Percentiles rank a stretch among this genome's conserved stretches.
Conservation (phyloP, 805 yeast species). For the Candida quercuum region DNA sequence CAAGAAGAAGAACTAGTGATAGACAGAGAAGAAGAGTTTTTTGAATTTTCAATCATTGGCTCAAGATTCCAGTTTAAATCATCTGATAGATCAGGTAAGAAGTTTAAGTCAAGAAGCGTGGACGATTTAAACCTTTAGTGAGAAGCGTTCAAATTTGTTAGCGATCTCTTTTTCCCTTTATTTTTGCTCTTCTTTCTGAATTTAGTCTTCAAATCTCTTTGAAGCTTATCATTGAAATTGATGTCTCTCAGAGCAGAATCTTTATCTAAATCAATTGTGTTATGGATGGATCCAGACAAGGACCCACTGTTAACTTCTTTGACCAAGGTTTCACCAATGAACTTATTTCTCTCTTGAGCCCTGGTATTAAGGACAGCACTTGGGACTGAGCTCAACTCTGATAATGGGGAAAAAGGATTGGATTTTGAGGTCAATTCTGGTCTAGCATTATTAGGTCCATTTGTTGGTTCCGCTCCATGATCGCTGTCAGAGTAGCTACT, state of each 20-base stretch:
- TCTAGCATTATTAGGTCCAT: too few relatives aligned
- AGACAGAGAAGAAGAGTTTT: conserved; percentile 29
- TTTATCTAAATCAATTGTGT: neutral
- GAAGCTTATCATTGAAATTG: neutral
- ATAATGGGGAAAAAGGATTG: too few relatives aligned
- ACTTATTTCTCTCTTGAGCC: too few relatives aligned
- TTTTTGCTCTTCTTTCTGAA: neutral
- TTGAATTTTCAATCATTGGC: conserved; percentile 69
- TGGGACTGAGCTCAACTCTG: too few relatives aligned
- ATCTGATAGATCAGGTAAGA: conserved; percentile 75
- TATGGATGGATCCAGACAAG: too few relatives aligned
- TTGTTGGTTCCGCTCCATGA: too few relatives aligned
- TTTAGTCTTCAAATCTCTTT: conserved; percentile 1
- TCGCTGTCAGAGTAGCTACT: too few relatives aligned
- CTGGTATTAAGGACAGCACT: too few relatives aligned
- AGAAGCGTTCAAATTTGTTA: too few relatives aligned
- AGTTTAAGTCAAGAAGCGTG: conserved; percentile 77
- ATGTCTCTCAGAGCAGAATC: neutral
- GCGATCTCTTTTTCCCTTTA: neutral
- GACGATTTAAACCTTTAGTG: conserved; percentile 38
- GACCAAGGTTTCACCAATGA: neutral
- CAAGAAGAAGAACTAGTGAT: conserved; percentile 13
- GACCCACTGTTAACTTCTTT: neutral
- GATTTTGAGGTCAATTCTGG: too few relatives aligned
- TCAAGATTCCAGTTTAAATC: conserved; percentile 72